Evolutionary conservation across 208 protist genomes (phyloP).

Genomic region (Angomonas deanei): DNA sequence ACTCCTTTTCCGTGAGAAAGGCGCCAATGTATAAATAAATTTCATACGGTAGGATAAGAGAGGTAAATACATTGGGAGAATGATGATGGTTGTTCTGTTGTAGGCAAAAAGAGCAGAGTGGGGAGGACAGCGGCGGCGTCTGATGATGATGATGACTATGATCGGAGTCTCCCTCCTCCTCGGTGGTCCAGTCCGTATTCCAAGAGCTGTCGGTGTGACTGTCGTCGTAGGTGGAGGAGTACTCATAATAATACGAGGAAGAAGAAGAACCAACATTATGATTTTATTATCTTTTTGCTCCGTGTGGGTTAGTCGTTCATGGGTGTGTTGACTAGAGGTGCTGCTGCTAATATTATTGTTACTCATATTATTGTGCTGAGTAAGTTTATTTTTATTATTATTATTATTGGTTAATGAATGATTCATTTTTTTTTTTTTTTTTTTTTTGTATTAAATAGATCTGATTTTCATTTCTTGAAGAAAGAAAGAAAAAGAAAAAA

Average conservation of each 20-base stretch:
- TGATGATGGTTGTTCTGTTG: background rate
- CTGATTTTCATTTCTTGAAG: background rate
- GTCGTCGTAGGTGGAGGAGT: background rate
- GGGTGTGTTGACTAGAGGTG: background rate
- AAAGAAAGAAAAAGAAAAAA: background rate
- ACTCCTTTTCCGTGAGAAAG: conserved; percentile 47
- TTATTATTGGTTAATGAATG: background rate
- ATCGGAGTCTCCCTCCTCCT: background rate
- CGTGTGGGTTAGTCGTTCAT: too few species aligned
- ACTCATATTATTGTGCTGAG: too few species aligned
- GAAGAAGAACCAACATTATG: too few species aligned
- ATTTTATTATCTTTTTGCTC: too few species aligned
- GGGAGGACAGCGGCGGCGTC: too few species aligned
- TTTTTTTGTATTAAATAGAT: background rate
- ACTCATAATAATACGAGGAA: background rate
- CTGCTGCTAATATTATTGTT: background rate
- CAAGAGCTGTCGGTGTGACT: background rate
- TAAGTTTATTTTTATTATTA: background rate
- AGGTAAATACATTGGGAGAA: background rate
- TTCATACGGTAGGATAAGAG: conserved; percentile 31
- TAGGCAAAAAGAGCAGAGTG: too few species aligned
- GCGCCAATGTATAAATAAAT: conserved; percentile 42
- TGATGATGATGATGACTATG: too few species aligned
- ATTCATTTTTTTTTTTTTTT: background rate
- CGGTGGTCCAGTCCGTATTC: background rate